Evolutionary conservation across 2,329 filamentous ascomycete genomes (phyloP), one percentile per base, ranked within the genome.

Genomic region (Neonectria punicea): DNA sequence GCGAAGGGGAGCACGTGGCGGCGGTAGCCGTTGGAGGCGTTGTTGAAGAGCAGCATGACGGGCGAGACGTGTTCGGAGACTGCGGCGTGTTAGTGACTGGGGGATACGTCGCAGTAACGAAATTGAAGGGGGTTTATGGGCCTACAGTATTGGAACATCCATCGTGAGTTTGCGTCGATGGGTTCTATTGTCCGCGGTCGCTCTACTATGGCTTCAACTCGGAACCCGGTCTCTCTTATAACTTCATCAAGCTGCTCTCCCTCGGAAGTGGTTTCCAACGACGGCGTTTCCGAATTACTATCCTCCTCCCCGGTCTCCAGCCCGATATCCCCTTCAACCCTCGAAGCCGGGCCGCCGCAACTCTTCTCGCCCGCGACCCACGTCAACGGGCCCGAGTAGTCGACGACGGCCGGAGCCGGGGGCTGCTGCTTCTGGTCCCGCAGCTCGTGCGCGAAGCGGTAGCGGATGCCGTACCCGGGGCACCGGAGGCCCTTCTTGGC

Each of bases 81-180:
- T 61, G 22, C 13, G 50, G 18, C n/a, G 20, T 53, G 20, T 34
- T 50, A 50, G 22, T 58, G 39, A 20, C 14, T 2, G 25, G 5
- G 13, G 28, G 4, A 13, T 2, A 13, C 5, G 32, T 13, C 5
- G 32, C 10, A 34, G 32, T 11, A 34, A 34, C 32, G 11, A 14
- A n/a, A n/a, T n/a, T n/a, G 2, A 25, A 11, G n/a, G 28, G 11
- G 53, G 43, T 5, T 9, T 28, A 28, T 4, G 11, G 32, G 32
- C 32, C 10, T 61, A 65, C 63, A 65, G 18, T 65, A 62, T 25
- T 62, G 50, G 41, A 65, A 65, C 63, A 65, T 65, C 63, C 63
- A 65, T 58, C 63, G 36, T 25, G 55, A 58, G 22, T 65, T 62
- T 34, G 58, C 58, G 20, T 65, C 58, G 11, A 65, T 58, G 41